Evolutionary conservation across 805 yeast species (phyloP), one percentile per base, ranked within the genome.

Genomic region (Torulaspora indica): DNA sequence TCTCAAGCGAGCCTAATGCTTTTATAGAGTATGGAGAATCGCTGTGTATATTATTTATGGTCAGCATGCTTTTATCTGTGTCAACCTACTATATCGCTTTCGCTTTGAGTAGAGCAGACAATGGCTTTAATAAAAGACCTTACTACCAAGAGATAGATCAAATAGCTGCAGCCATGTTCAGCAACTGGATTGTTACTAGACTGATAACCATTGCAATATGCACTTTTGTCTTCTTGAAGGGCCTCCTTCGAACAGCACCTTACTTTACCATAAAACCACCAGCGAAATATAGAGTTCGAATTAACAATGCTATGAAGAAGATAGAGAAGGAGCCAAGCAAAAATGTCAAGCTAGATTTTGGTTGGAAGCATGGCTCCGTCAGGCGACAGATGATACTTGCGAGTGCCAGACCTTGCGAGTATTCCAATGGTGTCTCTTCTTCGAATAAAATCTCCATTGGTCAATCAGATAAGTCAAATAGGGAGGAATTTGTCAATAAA

Each of bases 321-420:
- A 41, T 51, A 8, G 49, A 45, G 22, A 22, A 27, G 5, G 46
- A 45, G 13, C 47, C 51, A 4, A 42, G 39, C 15, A 54, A 51
- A 40, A 51, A 48, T 36, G 46, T 48, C 10, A 53, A 25, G 22
- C 18, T 52, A 41, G 42, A 53, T 29, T 56, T 54, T 29, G 53
- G 58, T 18, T 56, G 58, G 61, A 51, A 54, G 32, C 43, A 45
- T 36, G 70, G 70, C 5, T 52, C 64, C 17, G 60, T 70, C 10
- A 64, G 75, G 30, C 54, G 74, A 2, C 66, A 63, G 52, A 60
- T 72, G 46, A 60, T 72, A 22, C 50, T 63, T 15, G 61, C 63
- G 27, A 57, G 66, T 35, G 35, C 42, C 9, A 54, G 52, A 28
- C 70, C 70, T 5, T 48, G 62, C n/a, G 52, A 47, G 33, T 66